Base-by-base conservation (phyloP, 805 yeast species). In the Saccharomyces cerevisiae region DNA sequence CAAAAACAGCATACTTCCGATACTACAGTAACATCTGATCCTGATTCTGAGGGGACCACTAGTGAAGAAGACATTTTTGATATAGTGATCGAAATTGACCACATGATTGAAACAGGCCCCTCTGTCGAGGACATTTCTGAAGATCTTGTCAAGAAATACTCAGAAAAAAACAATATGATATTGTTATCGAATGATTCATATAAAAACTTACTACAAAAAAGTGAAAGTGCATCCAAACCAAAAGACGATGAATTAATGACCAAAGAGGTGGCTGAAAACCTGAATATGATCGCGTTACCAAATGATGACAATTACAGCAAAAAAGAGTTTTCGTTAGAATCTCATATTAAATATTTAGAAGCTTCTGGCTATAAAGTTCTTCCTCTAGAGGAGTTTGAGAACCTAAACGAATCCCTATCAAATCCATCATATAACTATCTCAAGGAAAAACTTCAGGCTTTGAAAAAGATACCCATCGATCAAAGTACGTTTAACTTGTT, bases 281-380 rank as follows among this genome's bases (percentile, higher is more conserved):
- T 61, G 47, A 69, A 66, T 13, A 53, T 58, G 26, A 49, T 49
- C 11, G 51, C 60, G 3, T 36, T 68, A 21, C 47, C 64, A 8
- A 26, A 50, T 10, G 54, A 53, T 4, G 60, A 54, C 24, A 29
- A 51, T 17, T 3, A 41, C 32, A 31, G 27, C 50, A 32, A 47
- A 28, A 46, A 54, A 14, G 14, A 46, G 21, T 50, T 41, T 9
- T 51, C 56, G 13, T 10, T 53, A 17, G 54, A 53, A 10, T 32
- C 47, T 17, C 32, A 57, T 48, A 56, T 31, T 5, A 41, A 51
- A 28, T 47, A 24, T 22, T 14, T 58, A 24, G 51, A 52, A 24
- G 43, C 53, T 14, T 43, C 46, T 1, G 57, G 61, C 10, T 51
- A 50, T 48, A 30, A 41, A 22, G 54, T 57, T 4, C 9, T 61